These are phyloP conservation scores for Cunninghamia lanceolata DNA, from an alignment of 75 land plant species.

Conservation along the genomic window DNA sequence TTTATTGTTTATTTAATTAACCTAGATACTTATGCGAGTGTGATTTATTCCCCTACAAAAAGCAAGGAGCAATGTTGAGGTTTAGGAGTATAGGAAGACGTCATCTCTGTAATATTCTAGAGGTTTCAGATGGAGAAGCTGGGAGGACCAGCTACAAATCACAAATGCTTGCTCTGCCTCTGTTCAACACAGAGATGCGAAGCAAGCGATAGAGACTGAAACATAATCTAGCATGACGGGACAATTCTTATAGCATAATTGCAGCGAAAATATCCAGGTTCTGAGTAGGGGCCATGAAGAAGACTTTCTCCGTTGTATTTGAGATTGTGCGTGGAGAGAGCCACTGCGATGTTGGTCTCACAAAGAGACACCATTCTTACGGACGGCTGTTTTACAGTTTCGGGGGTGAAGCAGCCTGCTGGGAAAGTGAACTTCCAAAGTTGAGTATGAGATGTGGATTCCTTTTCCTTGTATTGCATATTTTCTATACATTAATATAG, in stretches of 20 bases:
- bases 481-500: conserved; percentile 67
- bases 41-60: not conserved
- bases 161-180: not conserved
- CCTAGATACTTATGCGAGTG: too few relatives aligned
- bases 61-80: not conserved
- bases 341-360: not conserved
- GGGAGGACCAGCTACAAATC: not conserved
- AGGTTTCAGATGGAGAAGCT: not conserved
- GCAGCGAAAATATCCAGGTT: too few relatives aligned
- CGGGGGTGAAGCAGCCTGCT: too few relatives aligned
- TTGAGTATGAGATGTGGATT: conserved; percentile 39
- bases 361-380: too few relatives aligned
- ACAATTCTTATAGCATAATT: too few relatives aligned
- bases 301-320: not conserved
- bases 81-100: too few relatives aligned
- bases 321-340: not conserved
- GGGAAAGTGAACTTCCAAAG: too few relatives aligned
- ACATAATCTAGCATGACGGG: not conserved
- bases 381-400: too few relatives aligned
- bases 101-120: not conserved
- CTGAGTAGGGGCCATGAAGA: not conserved
- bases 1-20: too few relatives aligned
- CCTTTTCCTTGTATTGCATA: conserved; percentile 74
- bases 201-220: not conserved
- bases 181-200: not conserved